Conservation (phyloP, 108 stramenopile genomes). For the Fragilaria radians region DNA sequence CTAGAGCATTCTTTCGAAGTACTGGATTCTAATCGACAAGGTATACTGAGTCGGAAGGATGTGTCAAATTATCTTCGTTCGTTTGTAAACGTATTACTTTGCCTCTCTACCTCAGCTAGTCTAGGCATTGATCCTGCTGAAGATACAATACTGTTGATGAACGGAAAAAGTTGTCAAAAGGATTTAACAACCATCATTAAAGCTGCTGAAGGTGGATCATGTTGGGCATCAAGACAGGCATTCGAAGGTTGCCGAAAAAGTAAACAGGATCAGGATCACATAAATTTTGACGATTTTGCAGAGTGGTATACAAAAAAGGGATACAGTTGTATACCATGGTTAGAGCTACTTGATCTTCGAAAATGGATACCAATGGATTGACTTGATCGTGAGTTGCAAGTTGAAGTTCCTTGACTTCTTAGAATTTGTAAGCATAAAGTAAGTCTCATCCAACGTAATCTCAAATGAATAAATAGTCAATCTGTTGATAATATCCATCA, state of each 20-base stretch:
- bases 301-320: constrained; percentile 88
- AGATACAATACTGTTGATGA: constrained; percentile 30
- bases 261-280: constrained; percentile 20
- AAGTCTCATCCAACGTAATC: too few relatives aligned
- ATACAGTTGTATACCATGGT: constrained; percentile 76
- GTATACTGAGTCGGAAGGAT: constrained; percentile 51
- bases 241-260: constrained; percentile 25
- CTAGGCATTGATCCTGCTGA: constrained; percentile 24
- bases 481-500: too few relatives aligned
- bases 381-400: too few relatives aligned
- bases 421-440: too few relatives aligned
- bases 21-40: constrained; percentile 57
- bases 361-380: too few relatives aligned
- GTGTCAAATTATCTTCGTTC: constrained; percentile 63
- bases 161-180: constrained; percentile 37
- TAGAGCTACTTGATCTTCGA: constrained; percentile 78
- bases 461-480: too few relatives aligned
- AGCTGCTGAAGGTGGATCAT: constrained; percentile 70
- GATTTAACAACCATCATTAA: constrained; percentile 30
- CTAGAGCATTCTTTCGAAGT: constrained; percentile 84
- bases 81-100: constrained; percentile 67
- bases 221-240: constrained; percentile 67
- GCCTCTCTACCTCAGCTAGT: constrained; percentile 40
- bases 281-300: constrained; percentile 87
- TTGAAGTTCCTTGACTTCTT: too few relatives aligned